These are phyloP conservation scores for Crithidia brevicula DNA, from an alignment of 208 protist species.

Conservation along the genomic window DNA sequence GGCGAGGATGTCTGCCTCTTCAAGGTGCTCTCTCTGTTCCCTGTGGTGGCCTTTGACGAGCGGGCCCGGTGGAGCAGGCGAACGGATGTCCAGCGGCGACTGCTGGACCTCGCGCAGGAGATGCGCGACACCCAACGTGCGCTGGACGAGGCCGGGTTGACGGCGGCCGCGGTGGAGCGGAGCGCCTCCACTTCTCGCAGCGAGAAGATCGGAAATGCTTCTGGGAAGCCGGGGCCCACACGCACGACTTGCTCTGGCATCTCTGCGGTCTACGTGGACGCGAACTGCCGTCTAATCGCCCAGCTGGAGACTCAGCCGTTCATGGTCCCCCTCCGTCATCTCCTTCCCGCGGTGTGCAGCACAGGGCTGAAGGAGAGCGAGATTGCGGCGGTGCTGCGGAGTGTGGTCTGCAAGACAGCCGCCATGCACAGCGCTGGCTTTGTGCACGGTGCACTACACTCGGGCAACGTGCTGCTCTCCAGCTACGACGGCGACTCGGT, in stretches of 20 bases:
- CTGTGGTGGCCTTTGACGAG: constrained; percentile 13
- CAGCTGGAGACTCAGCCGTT: constrained; percentile 67
- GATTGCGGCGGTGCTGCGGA: constrained; percentile 55
- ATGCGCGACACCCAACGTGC: constrained; percentile 31
- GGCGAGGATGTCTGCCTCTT: constrained; percentile 26
- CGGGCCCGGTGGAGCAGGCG: constrained; percentile 22
- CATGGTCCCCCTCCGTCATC: constrained; percentile 57
- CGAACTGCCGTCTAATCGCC: constrained; percentile 58
- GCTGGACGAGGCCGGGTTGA: constrained; percentile 27
- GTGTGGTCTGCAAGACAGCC: constrained; percentile 43
- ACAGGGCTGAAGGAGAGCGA: constrained; percentile 41
- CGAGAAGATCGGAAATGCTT: not conserved
- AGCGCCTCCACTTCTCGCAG: not conserved
- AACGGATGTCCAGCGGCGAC: constrained; percentile 15
- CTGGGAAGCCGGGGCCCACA: not conserved
- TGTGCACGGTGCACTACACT: constrained; percentile 80
- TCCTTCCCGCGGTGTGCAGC: constrained; percentile 51
- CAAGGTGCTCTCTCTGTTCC: constrained; percentile 33
- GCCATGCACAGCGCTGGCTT: constrained; percentile 62
- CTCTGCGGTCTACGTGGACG: constrained; percentile 59
- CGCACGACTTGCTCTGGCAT: constrained; percentile 56
- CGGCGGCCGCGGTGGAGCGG: constrained; percentile 3
- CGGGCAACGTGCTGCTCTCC: constrained; percentile 76
- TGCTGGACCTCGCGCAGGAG: constrained; percentile 22
- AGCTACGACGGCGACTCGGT: constrained; percentile 66